Base-by-base conservation (phyloP, 139 green algal genomes). In the Diplosphaera chodatii region DNA sequence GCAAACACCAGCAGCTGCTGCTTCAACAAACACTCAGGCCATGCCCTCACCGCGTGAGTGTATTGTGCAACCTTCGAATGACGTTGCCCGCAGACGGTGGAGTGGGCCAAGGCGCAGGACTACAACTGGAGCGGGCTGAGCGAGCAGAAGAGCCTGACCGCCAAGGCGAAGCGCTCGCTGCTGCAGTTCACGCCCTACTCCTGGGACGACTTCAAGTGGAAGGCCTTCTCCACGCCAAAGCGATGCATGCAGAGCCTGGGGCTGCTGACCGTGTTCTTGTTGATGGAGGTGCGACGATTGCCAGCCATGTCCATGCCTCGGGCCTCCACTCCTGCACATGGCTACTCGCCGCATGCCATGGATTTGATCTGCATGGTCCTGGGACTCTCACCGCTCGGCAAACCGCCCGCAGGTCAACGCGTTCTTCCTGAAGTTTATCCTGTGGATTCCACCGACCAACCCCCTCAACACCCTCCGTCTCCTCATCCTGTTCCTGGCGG, bases 371-470 rank as follows among this genome's bases (percentile, higher is more conserved):
- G n/a, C n/a, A n/a, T n/a, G n/a, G n/a, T n/a, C n/a, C n/a, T n/a
- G n/a, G n/a, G n/a, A n/a, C n/a, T n/a, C n/a, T n/a, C n/a, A n/a
- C n/a, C n/a, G n/a, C n/a, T n/a, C n/a, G n/a, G n/a, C n/a, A n/a
- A n/a, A n/a, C n/a, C n/a, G n/a, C n/a, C n/a, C 90, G 16, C 87
- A 97, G 73, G 70, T 98, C 22, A 94, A 96, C 66, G 78, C 85
- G n/a, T 98, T 98, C 80, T 98, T 97, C 78, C 81, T 98, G n/a
- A 98, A 98, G 81, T 91, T 80, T 66, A 68, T 89, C 25, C 85
- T 97, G 30, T 97, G 91, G 93, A 72, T 98, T 2, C 92, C 92
- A 13, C 91, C 92, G 64, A 71, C 71, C 64, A 89, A 96, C 84
- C 80, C 84, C 2, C 77, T 96, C 59, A 96, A 96, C 80, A 93